These are phyloP conservation scores for Ophiocytium majus DNA, from an alignment of 352 stramenopile genomes.

Conservation along the genomic window DNA sequence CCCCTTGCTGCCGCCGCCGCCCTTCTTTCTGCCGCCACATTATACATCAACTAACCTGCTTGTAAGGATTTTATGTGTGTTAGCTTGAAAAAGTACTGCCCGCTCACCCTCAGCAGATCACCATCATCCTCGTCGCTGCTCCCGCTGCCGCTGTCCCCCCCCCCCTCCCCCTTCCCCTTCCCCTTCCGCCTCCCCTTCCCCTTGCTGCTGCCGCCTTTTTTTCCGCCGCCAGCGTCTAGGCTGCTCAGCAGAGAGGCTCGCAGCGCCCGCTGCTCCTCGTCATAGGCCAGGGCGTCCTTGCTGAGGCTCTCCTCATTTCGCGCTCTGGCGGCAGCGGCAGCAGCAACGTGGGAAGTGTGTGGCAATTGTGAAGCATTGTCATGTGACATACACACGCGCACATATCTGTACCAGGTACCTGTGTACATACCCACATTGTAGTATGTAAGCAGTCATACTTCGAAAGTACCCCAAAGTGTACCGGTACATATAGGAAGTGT, in stretches of 20 bases:
- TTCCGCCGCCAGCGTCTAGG: constrained; percentile 48
- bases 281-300: constrained; percentile 65
- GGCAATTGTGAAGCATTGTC: too few relatives aligned
- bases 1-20: not conserved
- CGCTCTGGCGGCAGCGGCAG: not conserved
- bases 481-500: too few relatives aligned
- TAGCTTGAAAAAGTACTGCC: not conserved
- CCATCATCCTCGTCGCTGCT: constrained; percentile 23
- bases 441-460: too few relatives aligned
- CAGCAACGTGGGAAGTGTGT: too few relatives aligned
- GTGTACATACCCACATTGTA: too few relatives aligned
- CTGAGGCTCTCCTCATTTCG: not conserved
- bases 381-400: too few relatives aligned
- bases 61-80: not conserved
- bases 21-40: not conserved
- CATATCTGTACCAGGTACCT: too few relatives aligned
- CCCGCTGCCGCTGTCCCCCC: not conserved
- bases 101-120: constrained; percentile 39
- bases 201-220: constrained; percentile 28
- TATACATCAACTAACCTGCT: not conserved
- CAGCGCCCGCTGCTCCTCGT: constrained; percentile 70
- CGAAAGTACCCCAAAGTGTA: too few relatives aligned
- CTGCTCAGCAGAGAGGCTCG: constrained; percentile 62
- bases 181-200: not conserved
- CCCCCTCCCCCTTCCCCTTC: not conserved